Percentiles rank a stretch among this genome's conserved stretches.
Evolutionary conservation across 225 moss, liverwort and hornwort genomes (phyloP).

Genomic region (Straminergon stramineum): DNA sequence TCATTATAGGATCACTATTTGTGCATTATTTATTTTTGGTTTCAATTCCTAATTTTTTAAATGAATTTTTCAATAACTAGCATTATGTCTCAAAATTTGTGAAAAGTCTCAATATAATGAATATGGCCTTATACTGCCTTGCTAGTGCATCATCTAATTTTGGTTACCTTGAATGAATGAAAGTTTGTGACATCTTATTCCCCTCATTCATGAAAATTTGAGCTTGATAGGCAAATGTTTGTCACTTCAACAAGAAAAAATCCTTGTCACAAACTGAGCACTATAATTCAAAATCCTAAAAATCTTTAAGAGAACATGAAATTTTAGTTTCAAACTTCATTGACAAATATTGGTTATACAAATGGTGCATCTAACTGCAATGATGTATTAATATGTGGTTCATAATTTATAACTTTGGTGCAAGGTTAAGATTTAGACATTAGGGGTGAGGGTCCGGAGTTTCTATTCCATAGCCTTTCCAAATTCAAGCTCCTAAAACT

Average conservation of each 20-base stretch:
- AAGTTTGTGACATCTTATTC: neutral
- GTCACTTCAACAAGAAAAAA: rapidly evolving
- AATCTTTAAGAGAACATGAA: neutral
- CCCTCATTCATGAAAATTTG: neutral
- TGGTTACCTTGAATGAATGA: neutral
- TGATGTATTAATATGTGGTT: neutral
- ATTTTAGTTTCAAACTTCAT: neutral
- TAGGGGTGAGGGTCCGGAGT: rapidly evolving
- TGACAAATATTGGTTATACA: rapidly evolving
- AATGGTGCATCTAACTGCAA: neutral
- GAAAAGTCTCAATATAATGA: too few species aligned
- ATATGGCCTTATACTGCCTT: too few species aligned
- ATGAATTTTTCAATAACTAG: too few species aligned
- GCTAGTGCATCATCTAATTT: rapidly evolving
- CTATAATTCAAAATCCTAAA: neutral
- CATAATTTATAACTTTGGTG: neutral
- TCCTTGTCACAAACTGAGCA: neutral
- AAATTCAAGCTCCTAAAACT: neutral
- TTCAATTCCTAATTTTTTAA: too few species aligned
- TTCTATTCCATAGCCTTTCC: neutral
- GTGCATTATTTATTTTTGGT: too few species aligned
- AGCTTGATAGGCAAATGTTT: neutral
- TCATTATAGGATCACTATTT: too few species aligned
- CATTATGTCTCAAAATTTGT: too few species aligned
- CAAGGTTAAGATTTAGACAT: too few species aligned